These are phyloP conservation scores for Euphrasia confusa DNA, from an alignment of 257 asterid species.

Conservation along the genomic window DNA sequence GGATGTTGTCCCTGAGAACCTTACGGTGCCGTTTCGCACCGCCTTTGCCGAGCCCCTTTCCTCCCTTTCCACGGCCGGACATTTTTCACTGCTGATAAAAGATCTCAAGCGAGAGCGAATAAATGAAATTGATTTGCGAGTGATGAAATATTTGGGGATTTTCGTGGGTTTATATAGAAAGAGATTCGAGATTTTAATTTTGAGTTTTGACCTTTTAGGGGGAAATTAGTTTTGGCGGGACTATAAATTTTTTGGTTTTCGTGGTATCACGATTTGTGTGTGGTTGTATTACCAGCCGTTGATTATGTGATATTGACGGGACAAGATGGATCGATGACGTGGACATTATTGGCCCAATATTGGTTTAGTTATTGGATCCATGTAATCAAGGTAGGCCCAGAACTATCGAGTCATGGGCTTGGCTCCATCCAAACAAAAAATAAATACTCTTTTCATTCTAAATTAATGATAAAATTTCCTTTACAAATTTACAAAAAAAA, in stretches of 20 bases:
- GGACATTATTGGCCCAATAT: not conserved
- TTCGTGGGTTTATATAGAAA: not conserved
- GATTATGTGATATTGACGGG: not conserved
- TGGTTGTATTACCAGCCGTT: not conserved
- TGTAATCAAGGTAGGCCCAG: not conserved
- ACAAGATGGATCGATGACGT: not conserved
- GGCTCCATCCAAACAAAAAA: no score
- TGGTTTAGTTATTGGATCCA: not conserved
- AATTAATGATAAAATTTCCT: no score
- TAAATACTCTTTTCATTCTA: no score
- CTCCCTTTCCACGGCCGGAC: conserved; percentile 49
- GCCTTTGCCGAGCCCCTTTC: conserved; percentile 44
- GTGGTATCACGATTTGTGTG: not conserved
- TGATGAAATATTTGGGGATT: not conserved
- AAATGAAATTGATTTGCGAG: not conserved
- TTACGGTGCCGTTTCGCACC: conserved; percentile 49
- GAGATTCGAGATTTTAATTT: not conserved
- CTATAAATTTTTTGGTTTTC: not conserved
- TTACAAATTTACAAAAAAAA: no score
- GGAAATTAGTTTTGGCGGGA: not conserved
- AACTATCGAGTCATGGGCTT: not conserved
- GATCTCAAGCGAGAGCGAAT: not conserved
- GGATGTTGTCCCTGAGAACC: conserved; percentile 46
- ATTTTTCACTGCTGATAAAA: not conserved
- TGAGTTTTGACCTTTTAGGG: not conserved